Conservation (phyloP, 2,329 filamentous ascomycete species). For the Pseudodiploospora longispora region DNA sequence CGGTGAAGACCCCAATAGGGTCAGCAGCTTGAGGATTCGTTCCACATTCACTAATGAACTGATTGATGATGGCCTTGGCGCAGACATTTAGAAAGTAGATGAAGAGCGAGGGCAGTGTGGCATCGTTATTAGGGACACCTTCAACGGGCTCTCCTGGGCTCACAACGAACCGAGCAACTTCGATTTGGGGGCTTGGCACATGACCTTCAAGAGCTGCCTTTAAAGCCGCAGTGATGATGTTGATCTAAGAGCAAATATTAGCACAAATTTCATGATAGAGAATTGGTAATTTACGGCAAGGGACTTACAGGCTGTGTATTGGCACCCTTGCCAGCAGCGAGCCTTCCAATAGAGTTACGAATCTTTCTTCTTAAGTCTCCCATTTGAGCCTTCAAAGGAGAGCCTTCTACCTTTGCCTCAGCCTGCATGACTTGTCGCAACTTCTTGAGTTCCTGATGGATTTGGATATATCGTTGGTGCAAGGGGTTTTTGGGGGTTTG, state of each 20-base stretch:
- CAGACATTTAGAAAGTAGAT: conserved; percentile 73
- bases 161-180: conserved; percentile 46
- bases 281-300: neutral
- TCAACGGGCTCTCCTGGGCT: conserved; percentile 38
- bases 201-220: conserved; percentile 43
- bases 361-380: conserved; percentile 67
- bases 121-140: conserved; percentile 42
- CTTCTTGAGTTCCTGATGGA: conserved; percentile 63
- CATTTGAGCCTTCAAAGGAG: conserved; percentile 53
- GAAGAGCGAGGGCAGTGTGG: conserved; percentile 53
- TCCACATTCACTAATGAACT: conserved; percentile 59
- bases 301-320: conserved; percentile 40
- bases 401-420: conserved; percentile 39
- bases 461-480: conserved; percentile 40
- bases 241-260: conserved; percentile 21
- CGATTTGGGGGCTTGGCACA: conserved; percentile 44
- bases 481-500: conserved; percentile 4
- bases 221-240: conserved; percentile 34
- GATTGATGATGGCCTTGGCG: conserved; percentile 62
- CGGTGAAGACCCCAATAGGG: conserved; percentile 68
- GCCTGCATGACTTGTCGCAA: conserved; percentile 55
- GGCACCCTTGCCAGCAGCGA: conserved; percentile 55
- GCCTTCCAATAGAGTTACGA: conserved; percentile 63
- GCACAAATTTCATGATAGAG: neutral
- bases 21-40: conserved; percentile 61